Percentiles rank a stretch among this genome's conserved stretches.
These are phyloP conservation scores for Mucuna pruriens DNA, from an alignment of 306 rosid genomes.

Conservation along the genomic window DNA sequence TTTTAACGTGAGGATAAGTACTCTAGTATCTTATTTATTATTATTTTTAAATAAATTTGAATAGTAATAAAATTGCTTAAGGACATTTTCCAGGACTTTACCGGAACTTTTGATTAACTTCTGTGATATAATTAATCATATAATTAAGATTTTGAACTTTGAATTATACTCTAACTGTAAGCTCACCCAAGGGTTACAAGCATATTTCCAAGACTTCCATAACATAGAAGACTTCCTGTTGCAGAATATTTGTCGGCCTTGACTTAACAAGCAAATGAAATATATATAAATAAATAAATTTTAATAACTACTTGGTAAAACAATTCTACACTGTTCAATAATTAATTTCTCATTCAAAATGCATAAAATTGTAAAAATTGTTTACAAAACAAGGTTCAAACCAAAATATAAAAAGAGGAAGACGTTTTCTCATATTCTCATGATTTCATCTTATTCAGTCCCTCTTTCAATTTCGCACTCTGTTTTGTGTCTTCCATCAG, in stretches of 20 bases:
- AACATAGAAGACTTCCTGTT: constrained; percentile 47
- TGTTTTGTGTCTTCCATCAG: neutral
- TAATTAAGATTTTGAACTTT: neutral
- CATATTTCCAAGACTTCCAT: constrained; percentile 54
- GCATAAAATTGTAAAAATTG: neutral
- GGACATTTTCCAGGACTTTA: neutral
- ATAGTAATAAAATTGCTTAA: neutral
- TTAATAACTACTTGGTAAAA: neutral
- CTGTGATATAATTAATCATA: no score
- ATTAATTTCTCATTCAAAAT: neutral
- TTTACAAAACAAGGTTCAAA: neutral
- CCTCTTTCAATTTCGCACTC: neutral
- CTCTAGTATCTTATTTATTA: no score
- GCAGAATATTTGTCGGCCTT: constrained; percentile 85
- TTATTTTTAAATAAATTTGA: no score
- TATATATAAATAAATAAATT: neutral
- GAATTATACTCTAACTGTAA: constrained; percentile 6
- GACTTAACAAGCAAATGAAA: constrained; percentile 58
- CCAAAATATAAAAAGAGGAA: neutral
- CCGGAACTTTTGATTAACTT: neutral
- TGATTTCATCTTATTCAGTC: neutral
- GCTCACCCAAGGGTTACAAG: constrained; percentile 78
- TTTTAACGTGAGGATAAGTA: no score
- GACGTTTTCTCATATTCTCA: neutral
- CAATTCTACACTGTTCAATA: neutral